A percentile compares a stretch with the other conserved stretches of the same genome.
Conservation (phyloP, 495 filamentous ascomycete genomes). For the Hypoxylon lenormandii region DNA sequence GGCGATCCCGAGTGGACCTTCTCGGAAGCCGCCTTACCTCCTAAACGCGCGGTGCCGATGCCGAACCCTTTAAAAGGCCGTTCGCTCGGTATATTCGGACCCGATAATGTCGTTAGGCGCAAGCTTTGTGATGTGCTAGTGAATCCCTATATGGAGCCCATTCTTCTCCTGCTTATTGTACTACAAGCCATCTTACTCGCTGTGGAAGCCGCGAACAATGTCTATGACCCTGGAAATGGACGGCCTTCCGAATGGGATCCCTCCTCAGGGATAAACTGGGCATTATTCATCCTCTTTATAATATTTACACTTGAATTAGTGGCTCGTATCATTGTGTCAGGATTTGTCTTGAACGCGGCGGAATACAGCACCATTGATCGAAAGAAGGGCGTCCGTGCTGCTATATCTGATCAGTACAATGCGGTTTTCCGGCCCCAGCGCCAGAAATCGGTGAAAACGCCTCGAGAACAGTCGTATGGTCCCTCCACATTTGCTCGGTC, state of each 20-base stretch:
- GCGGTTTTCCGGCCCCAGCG: conserved; percentile 82
- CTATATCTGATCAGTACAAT: conserved; percentile 77
- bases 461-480: conserved; percentile 54
- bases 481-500: conserved; percentile 82
- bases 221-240: conserved; percentile 66
- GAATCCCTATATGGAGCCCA: conserved; percentile 84
- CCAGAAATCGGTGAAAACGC: conserved; percentile 70
- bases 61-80: conserved; percentile 89
- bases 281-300: conserved; percentile 82
- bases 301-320: conserved; percentile 90
- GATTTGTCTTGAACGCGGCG: conserved; percentile 84
- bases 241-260: conserved; percentile 71
- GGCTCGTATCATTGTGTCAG: conserved; percentile 88
- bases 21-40: conserved; percentile 42
- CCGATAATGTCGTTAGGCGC: conserved; percentile 78
- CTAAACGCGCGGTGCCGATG: conserved; percentile 58
- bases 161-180: conserved; percentile 87
- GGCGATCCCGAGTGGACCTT: conserved; percentile 55
- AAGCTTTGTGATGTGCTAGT: conserved; percentile 88
- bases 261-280: conserved; percentile 76
- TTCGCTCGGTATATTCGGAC: conserved; percentile 83
- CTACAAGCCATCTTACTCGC: conserved; percentile 87
- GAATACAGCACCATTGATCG: conserved; percentile 86
- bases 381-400: conserved; percentile 75
- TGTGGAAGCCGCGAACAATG: conserved; percentile 78